These are phyloP conservation scores for Trichoderma sp. DNA, from an alignment of 2,329 filamentous ascomycete genomes.

Conservation along the genomic window DNA sequence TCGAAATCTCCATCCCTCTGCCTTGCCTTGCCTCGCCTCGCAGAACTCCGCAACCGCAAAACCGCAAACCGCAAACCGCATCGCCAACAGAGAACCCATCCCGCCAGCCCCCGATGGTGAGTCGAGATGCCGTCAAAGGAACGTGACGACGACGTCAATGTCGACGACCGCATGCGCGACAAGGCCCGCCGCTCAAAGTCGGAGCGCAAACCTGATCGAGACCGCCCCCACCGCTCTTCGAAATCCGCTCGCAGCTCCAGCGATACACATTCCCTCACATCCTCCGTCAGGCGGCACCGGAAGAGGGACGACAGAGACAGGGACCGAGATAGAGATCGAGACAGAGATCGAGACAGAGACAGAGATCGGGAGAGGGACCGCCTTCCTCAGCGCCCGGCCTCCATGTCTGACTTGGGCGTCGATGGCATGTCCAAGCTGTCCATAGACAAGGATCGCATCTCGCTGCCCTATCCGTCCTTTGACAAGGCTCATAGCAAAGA, in stretches of 20 bases:
- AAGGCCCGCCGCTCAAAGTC: constrained; percentile 43
- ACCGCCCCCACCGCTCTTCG: constrained; percentile 35
- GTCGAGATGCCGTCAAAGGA: constrained; percentile 45
- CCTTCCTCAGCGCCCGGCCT: constrained; percentile 30
- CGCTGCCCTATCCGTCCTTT: constrained; percentile 75
- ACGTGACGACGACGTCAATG: constrained; percentile 42
- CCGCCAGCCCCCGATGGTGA: constrained; percentile 33
- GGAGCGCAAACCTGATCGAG: constrained; percentile 39
- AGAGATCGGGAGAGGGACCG: constrained; percentile 37
- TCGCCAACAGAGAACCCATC: neutral
- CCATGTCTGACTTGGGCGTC: constrained; percentile 51
- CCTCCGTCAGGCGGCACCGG: constrained; percentile 38
- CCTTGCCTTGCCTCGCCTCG: constrained; percentile 1
- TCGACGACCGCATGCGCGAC: constrained; percentile 42
- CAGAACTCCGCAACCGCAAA: neutral
- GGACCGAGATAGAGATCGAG: constrained; percentile 39
- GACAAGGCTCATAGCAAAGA: constrained; percentile 94
- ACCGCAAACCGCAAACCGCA: neutral
- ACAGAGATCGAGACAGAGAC: constrained; percentile 38
- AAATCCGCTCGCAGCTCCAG: constrained; percentile 47
- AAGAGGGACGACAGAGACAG: constrained; percentile 31
- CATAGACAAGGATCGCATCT: constrained; percentile 48
- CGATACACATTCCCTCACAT: constrained; percentile 44
- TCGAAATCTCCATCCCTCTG: neutral
- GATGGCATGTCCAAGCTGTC: constrained; percentile 41